These are phyloP conservation scores for Globisporangium yorkense DNA, from an alignment of 352 stramenopile genomes.

Conservation along the genomic window DNA sequence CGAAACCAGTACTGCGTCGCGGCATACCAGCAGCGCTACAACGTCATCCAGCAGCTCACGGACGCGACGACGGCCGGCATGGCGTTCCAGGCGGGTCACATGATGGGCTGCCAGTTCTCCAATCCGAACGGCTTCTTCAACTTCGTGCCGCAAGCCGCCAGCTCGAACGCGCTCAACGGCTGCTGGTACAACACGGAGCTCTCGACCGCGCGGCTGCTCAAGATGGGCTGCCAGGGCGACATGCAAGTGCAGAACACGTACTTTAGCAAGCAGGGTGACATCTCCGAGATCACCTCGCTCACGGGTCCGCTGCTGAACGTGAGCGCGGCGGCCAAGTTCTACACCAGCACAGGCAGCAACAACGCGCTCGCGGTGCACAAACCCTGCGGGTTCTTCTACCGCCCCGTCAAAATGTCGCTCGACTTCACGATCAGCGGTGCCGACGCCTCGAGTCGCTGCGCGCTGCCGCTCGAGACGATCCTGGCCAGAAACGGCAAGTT, in stretches of 20 bases:
- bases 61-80: constrained; percentile 18
- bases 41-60: constrained; percentile 21
- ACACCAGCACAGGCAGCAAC: constrained; percentile 20
- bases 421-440: constrained; percentile 23
- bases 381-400: constrained; percentile 27
- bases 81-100: constrained; percentile 24
- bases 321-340: constrained; percentile 13
- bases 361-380: constrained; percentile 14
- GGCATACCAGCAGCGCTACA: constrained; percentile 27
- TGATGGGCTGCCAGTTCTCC: constrained; percentile 29
- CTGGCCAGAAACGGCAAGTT: constrained; percentile 16
- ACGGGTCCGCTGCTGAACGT: constrained; percentile 16
- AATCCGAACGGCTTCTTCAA: constrained; percentile 35
- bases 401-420: constrained; percentile 29
- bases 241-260: constrained; percentile 20
- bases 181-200: constrained; percentile 36
- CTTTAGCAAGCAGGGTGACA: constrained; percentile 15
- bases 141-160: constrained; percentile 27
- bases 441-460: constrained; percentile 15
- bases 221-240: constrained; percentile 25
- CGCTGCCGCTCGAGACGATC: constrained; percentile 13
- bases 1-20: constrained; percentile 27
- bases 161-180: constrained; percentile 29
- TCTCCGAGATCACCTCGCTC: constrained; percentile 17
- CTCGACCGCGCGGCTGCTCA: constrained; percentile 21